A percentile compares a stretch with the other conserved stretches of the same genome.
Evolutionary conservation across 768 basidiomycete genomes (phyloP).

Genomic region (Lentinula lateritia): DNA sequence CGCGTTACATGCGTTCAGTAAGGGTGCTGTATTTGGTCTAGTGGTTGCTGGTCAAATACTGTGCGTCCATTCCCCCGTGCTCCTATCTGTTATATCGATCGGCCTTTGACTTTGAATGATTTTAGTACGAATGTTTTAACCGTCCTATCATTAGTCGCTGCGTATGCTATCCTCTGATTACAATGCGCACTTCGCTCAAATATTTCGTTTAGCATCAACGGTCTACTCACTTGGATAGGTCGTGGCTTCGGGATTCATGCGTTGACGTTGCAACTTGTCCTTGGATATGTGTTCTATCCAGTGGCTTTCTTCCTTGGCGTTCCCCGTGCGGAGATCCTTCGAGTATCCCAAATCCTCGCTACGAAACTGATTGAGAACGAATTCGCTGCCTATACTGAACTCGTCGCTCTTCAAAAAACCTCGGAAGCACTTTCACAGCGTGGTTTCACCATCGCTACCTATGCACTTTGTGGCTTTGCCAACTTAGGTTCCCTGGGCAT

Average conservation of each 20-base stretch:
- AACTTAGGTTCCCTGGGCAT: constrained; percentile 85
- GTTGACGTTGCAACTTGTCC: constrained; percentile 77
- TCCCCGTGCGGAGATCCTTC: constrained; percentile 74
- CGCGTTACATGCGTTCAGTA: constrained; percentile 82
- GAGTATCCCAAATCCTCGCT: constrained; percentile 75
- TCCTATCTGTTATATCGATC: too few species aligned
- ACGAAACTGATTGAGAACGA: constrained; percentile 87
- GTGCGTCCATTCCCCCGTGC: not conserved
- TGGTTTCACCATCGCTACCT: constrained; percentile 78
- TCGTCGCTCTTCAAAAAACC: constrained; percentile 43
- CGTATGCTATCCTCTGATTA: constrained; percentile 22
- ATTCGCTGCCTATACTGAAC: constrained; percentile 68
- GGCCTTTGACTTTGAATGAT: constrained; percentile 6
- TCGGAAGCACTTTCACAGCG: constrained; percentile 53
- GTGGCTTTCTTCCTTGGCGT: constrained; percentile 78
- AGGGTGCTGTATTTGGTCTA: constrained; percentile 81
- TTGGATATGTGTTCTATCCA: constrained; percentile 88
- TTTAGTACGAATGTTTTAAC: constrained; percentile 77
- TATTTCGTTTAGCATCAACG: constrained; percentile 53
- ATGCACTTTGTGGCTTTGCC: constrained; percentile 88
- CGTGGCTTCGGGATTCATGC: constrained; percentile 77
- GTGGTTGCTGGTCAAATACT: constrained; percentile 35
- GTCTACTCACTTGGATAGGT: constrained; percentile 85
- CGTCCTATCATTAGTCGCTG: constrained; percentile 74
- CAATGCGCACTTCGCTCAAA: not conserved